Conservation (phyloP, 805 yeast species). For the Wickerhamiella bombiphila region DNA sequence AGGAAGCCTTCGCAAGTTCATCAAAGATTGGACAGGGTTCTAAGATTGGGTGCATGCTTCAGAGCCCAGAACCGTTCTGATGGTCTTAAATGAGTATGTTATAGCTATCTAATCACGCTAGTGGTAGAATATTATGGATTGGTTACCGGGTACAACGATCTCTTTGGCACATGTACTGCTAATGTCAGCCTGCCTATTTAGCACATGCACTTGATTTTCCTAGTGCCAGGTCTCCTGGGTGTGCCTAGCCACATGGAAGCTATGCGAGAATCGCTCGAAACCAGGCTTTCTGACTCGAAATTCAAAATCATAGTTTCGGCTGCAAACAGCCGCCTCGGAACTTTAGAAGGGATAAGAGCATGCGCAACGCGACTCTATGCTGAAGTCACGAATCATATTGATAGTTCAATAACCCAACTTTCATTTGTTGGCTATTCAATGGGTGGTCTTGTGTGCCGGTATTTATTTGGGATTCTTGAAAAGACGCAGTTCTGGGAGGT, state of each 20-base stretch:
- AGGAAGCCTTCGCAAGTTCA: slow-evolving; percentile 3
- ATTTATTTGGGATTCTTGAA: slow-evolving; percentile 52
- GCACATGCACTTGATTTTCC: too few relatives aligned
- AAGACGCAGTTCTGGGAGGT: slow-evolving; percentile 37
- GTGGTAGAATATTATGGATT: too few relatives aligned
- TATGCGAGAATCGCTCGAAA: slow-evolving; percentile 29
- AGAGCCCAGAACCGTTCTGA: too few relatives aligned
- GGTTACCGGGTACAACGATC: background rate
- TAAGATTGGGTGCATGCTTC: slow-evolving; percentile 3
- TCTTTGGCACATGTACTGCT: background rate
- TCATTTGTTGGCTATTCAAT: slow-evolving; percentile 75
- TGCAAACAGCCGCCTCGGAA: slow-evolving; percentile 50
- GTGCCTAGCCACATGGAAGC: slow-evolving; percentile 41
- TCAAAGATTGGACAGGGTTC: slow-evolving; percentile 13
- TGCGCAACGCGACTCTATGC: slow-evolving; percentile 39
- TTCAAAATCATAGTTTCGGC: slow-evolving; percentile 30
- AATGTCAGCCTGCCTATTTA: background rate
- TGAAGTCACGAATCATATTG: slow-evolving; percentile 36
- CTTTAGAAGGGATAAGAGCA: slow-evolving; percentile 76
- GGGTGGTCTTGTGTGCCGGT: slow-evolving; percentile 72
- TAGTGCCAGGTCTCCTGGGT: slow-evolving; percentile 37
- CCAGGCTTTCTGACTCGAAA: slow-evolving; percentile 28
- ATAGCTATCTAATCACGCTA: too few relatives aligned
- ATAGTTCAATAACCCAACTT: slow-evolving; percentile 39
- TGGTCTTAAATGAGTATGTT: too few relatives aligned